Conservation (phyloP, 2,329 filamentous ascomycete species). For the Dactylellina parvicollis region DNA sequence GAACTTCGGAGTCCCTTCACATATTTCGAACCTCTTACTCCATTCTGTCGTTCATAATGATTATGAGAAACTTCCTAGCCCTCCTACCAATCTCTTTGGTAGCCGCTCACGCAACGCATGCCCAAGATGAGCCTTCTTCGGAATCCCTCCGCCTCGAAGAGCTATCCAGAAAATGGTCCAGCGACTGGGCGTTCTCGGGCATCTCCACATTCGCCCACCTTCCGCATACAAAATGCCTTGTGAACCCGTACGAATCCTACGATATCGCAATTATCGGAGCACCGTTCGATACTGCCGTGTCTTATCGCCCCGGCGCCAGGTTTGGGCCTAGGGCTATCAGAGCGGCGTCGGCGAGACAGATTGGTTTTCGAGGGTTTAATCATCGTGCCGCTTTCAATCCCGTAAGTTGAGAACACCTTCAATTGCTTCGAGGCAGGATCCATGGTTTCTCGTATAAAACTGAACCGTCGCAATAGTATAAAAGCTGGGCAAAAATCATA, state of each 20-base stretch:
- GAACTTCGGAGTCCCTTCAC: not conserved
- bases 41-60: constrained; percentile 5
- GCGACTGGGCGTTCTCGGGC: constrained; percentile 73
- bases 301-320: constrained; percentile 76
- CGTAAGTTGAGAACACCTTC: constrained; percentile 8
- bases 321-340: constrained; percentile 91
- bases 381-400: constrained; percentile 83
- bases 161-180: constrained; percentile 32
- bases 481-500: constrained; percentile 78
- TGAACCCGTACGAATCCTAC: constrained; percentile 71
- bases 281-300: constrained; percentile 78
- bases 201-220: constrained; percentile 80
- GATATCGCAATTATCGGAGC: constrained; percentile 78
- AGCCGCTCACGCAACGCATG: constrained; percentile 26
- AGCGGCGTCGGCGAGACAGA: constrained; percentile 82
- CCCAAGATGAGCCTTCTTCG: not conserved
- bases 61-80: not conserved
- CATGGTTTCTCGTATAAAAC: too few species aligned
- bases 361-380: constrained; percentile 82
- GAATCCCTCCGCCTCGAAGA: constrained; percentile 18
- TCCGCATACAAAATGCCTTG: constrained; percentile 74
- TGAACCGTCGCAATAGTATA: constrained; percentile 70
- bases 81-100: constrained; percentile 9
- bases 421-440: not conserved
- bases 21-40: not conserved